Evolutionary conservation across 805 yeast species (phyloP), one percentile per base, ranked within the genome.

Genomic region (Wickerhamiella dianesei): DNA sequence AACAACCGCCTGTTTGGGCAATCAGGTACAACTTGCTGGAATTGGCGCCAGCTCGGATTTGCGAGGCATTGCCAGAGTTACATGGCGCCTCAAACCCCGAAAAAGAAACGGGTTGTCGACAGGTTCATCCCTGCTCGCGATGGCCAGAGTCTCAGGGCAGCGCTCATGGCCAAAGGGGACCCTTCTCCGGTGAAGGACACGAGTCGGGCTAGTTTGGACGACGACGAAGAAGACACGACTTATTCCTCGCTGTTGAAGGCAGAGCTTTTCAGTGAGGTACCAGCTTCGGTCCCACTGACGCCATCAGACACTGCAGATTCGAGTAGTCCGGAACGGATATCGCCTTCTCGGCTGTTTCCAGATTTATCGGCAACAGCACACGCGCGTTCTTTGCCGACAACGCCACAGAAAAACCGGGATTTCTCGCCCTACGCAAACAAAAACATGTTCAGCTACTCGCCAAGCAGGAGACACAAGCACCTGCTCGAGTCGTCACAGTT

Each of bases 81-180:
- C 21, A 40, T 44, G 48, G 48, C 44, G 8, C 59, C 59, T 17
- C 29, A 50, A n/a, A 55, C 57, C 20, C 59, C 59, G 8, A 43
- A 49, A 18, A 47, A 50, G 29, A 48, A 47, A 43, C 48, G 56
- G 18, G 43, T 48, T 8, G 43, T 48, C 1, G 98, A 88, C 63
- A 68, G 97, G 47, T 86, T 78, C 62, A 84, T 92, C 21, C 98
- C 98, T 3, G 78, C 76, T 50, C 66, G 98, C 43, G 79, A 84
- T 1, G 95, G 95, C 0, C 75, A 86, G 21, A 94, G 86, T 57
- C 67, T 89, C 14, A 92, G 85, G 57, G 86, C 96, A 0, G 95
- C 95, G 5, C 81, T 78, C 61, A 74, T 78, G 49, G 64, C 79
- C 44, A 71, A 71, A 42, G 40, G 50, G 19, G 47, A 41, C 6